Base-by-base conservation (phyloP, 805 yeast species). In the Teunomyces pallodes region DNA sequence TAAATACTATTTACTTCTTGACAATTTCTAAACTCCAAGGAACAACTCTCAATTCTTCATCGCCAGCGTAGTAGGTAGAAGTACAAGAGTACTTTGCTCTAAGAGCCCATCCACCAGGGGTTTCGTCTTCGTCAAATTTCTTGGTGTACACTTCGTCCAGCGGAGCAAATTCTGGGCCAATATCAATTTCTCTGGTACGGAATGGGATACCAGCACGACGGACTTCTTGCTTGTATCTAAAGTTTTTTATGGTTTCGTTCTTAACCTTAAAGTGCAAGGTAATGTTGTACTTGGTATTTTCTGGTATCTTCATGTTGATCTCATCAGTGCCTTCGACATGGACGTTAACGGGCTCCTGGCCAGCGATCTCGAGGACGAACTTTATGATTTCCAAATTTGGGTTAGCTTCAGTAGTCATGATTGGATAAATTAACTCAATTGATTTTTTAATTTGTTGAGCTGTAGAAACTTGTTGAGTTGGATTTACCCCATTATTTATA, bases 91-190 rank as follows among this genome's bases (percentile, higher is more conserved):
- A 66, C 30, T 50, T 49, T 6, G 73, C 76, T 57, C 75, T 69
- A 41, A 66, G 52, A 33, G 70, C 57, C 55, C 62, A 70, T 16
- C 77, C 76, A 48, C 65, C 62, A 6, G 77, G 77, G 33, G 75
- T 65, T 5, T 56, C 55, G 49, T 72, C 75, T 45, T 60, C 62
- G 8, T 62, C 66, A 50, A 68, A 69, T 5, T 56, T 54, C 43
- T 61, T 60, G 14, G 54, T n/a, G 53, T 69, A 64, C 1, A 60
- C 55, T 46, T 69, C 70, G 1, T 69, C 74, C 8, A 64, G 55
- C 16, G 74, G 70, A 46, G 58, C 69, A 48, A 58, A 67, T 31
- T 46, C 53, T 32, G 57, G 61, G 7, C 76, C 77, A 36, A 72
- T 51, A 9, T 59, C 62, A 42, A 58, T 46, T 10, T 61, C 66